Evolutionary conservation across 768 basidiomycete species (phyloP).

Genomic region (Floccularia luteovirens): DNA sequence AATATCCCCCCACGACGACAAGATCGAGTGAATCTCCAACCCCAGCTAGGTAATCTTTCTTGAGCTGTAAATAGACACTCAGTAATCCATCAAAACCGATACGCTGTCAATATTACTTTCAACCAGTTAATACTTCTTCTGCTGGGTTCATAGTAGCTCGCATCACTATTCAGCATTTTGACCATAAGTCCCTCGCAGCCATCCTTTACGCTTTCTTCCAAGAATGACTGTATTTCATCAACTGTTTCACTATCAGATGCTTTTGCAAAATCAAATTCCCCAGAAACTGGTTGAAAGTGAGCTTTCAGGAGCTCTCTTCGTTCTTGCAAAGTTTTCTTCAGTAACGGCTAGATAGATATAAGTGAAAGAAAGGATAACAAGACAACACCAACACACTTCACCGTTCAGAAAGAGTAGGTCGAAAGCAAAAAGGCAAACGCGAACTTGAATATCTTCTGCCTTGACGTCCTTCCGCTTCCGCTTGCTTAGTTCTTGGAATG

Average conservation of each 20-base stretch:
- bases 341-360: conserved; percentile 52
- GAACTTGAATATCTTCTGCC: conserved; percentile 94
- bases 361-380: no score
- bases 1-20: conserved; percentile 95
- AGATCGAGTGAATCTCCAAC: conserved; percentile 96
- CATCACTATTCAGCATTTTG: conserved; percentile 92
- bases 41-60: conserved; percentile 96
- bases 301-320: conserved; percentile 71
- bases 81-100: background rate
- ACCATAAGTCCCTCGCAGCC: conserved; percentile 99
- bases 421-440: conserved; percentile 94
- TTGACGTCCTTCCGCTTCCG: conserved; percentile 98
- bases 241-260: conserved; percentile 83
- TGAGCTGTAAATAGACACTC: conserved; percentile 50
- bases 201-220: conserved; percentile 96
- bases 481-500: conserved; percentile 94
- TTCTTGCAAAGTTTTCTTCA: conserved; percentile 67
- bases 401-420: conserved; percentile 96
- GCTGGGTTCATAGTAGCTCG: conserved; percentile 93
- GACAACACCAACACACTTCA: conserved; percentile 55
- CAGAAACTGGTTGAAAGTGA: conserved; percentile 75
- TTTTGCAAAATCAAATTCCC: conserved; percentile 92
- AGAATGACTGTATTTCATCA: conserved; percentile 91
- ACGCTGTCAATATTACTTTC: conserved; percentile 64
- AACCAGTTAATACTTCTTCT: conserved; percentile 96